These are phyloP conservation scores for Coniophora puteana DNA, from an alignment of 1,284 basidiomycete species.

Conservation along the genomic window DNA sequence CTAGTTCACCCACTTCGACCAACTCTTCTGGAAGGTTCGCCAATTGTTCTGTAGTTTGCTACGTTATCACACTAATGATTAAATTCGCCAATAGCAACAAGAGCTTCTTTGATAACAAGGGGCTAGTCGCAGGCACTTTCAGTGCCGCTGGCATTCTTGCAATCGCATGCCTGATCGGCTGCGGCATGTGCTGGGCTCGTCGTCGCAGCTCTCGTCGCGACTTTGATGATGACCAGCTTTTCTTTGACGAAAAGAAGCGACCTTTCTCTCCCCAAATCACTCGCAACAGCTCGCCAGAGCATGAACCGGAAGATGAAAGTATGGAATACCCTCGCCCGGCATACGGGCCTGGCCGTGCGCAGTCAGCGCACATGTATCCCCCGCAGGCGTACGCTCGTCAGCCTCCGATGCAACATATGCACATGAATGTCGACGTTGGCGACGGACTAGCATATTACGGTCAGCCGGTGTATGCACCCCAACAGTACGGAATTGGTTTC, in stretches of 20 bases:
- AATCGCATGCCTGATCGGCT: slow-evolving; percentile 23
- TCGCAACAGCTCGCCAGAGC: slow-evolving; percentile 10
- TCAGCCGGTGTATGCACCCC: slow-evolving; percentile 18
- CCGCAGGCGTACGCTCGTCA: slow-evolving; percentile 19
- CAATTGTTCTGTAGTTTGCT: not conserved
- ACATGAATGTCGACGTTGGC: slow-evolving; percentile 12
- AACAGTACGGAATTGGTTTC: slow-evolving; percentile 16
- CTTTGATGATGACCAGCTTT: slow-evolving; percentile 27
- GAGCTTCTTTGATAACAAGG: slow-evolving; percentile 47
- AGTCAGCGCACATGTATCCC: slow-evolving; percentile 20
- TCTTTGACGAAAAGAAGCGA: slow-evolving; percentile 19
- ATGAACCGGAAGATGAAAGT: slow-evolving; percentile 16
- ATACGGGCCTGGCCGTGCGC: slow-evolving; percentile 14
- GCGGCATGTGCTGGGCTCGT: slow-evolving; percentile 19
- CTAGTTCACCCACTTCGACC: slow-evolving; percentile 14
- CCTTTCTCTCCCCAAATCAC: slow-evolving; percentile 10
- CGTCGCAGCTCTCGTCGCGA: slow-evolving; percentile 16
- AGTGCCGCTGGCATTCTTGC: slow-evolving; percentile 30
- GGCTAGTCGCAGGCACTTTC: slow-evolving; percentile 46
- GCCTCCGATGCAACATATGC: slow-evolving; percentile 11
- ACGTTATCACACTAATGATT: not conserved
- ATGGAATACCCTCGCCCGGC: slow-evolving; percentile 20
- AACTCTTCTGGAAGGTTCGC: slow-evolving; percentile 19
- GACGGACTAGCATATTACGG: slow-evolving; percentile 12
- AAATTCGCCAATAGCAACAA: not conserved